Base-by-base conservation (phyloP, 2,329 filamentous ascomycete species). In the Alternaria novae-zelandiae region DNA sequence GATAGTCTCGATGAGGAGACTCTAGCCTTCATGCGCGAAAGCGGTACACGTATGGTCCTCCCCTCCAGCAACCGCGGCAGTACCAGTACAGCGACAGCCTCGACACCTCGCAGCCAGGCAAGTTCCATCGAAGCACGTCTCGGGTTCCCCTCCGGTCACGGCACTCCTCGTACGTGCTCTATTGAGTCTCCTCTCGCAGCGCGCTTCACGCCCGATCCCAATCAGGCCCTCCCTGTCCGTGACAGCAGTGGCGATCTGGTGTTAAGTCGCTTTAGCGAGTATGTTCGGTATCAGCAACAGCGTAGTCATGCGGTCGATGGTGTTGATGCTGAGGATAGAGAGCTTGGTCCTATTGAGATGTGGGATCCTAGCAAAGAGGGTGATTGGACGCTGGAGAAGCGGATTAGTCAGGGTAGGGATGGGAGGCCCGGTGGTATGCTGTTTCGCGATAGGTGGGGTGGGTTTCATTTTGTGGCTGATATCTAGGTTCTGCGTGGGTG, bases 341-440 rank as follows among this genome's bases (percentile, higher is more conserved):
- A 68, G 3, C 0, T 63, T 12, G 71, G 63, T 5, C 65, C 70
- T 1, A 59, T 74, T 21, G 69, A 74, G 51, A 47, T 58, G 50
- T 72, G 66, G 23, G 21, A 62, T 9, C 11, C 11, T 17, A 51
- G 20, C 2, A 65, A 55, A 50, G 64, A 67, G n/a, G 64, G 23
- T 3, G 68, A 73, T 11, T 74, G 72, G 72, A 57, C 41, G 11
- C 15, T 73, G 30, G 68, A 68, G 59, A 64, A 60, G 57, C 50
- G 66, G 49, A 46, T 72, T 8, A 68, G 65, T 54, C 26, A 50
- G 6, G 61, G 60, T 2, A 36, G 61, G 8, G 58, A 63, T 36
- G 63, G 64, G 11, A 53, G 57, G 21, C 60, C 63, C 7, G 58
- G 64, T 6, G 68, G 70, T 3, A 71, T 68, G 66, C 15, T 74